Base-by-base conservation (phyloP, 495 filamentous ascomycete genomes). In the Hypoxylon fragiforme region DNA sequence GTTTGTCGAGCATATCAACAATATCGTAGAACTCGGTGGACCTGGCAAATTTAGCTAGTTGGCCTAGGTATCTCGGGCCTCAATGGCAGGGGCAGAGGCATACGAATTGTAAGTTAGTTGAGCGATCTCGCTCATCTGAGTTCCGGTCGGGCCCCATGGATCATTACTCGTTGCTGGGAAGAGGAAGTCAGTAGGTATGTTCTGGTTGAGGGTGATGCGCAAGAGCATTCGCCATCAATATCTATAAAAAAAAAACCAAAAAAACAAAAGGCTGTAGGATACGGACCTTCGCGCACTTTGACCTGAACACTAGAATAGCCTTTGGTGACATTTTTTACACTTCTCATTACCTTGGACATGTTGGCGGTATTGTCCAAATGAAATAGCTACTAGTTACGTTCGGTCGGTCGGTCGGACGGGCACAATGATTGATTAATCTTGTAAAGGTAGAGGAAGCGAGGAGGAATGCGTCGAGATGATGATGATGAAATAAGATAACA, bases 1-100 rank as follows among this genome's bases (percentile, higher is more conserved):
- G 88, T 78, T 97, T 97, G 73, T 97, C 95, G 54, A 99, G 78
- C 94, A 99, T 99, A 71, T 97, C 95, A 86, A 99, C 96, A 62
- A 99, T 96, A 67, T 99, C 92, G 77, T 95, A 95, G 73, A 97
- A 99, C 71, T 97, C 94, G 67, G 85, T 91, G n/a, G 88, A 89
- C 66, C 91, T 96, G 65, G 18, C 14, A 16, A 20, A 44, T 21
- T n/a, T 2, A 52, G 52, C 54, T 54, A 56, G 54, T 37, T 22
- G 43, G 31, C 4, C 35, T 7, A 32, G 3, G 13, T 21, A 20
- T 16, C 19, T n/a, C 15, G 9, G 9, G 14, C 3, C 30, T 20
- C 9, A 41, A 44, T 53, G 13, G 21, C 51, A 45, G 16, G 30
- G 9, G 18, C 13, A 21, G 35, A 39, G 35, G 70, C 87, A 68